Evolutionary conservation across 345 rosid genomes (phyloP), one percentile per base, ranked within the genome.

Genomic region (Sisymbrium irio): DNA sequence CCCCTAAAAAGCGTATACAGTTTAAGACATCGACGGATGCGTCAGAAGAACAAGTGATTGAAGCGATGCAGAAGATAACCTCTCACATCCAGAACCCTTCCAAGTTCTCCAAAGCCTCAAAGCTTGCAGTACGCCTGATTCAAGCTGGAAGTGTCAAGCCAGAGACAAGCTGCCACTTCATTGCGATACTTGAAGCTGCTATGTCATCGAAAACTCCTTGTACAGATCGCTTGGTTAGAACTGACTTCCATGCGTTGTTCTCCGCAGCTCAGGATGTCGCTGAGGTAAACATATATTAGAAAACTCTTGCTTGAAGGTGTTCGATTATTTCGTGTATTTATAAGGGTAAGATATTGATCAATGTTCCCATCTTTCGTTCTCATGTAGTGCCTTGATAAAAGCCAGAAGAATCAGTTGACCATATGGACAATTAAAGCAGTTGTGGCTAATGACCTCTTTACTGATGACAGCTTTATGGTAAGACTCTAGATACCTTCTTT

Each of bases 391-490:
- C 82, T 95, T 17, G 83, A 58, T 76, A 87, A 77, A 78, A 86
- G 78, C 80, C 97, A 92, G 87, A 88, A 78, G 83, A 83, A 89
- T 81, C 85, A 79, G 68, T 66, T 95, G 65, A 83, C 76, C 46
- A 72, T 76, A 8, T 92, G 99, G 99, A 86, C 87, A 49, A 63
- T 85, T 54, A 78, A 67, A 66, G 97, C 98, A 50, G 96, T 95
- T 80, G 84, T 90, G 76, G 94, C 96, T 55, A 92, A 92, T 80
- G 99, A 95, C 77, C 84, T 95, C 20, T 85, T 85, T 78, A 92
- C 98, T 6, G 99, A 95, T 69, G 99, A 95, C 82, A 95, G 94
- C 87, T 95, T 95, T 72, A 82, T 95, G 96, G 99, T 95, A 83
- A 25, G 87, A 55, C 39, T 68, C 54, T 45, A 42, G 2, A 42